A percentile compares a stretch with the other conserved stretches of the same genome.
These are phyloP conservation scores for Cladosporium sp. DNA, from an alignment of 2,329 filamentous ascomycete species.

Conservation along the genomic window DNA sequence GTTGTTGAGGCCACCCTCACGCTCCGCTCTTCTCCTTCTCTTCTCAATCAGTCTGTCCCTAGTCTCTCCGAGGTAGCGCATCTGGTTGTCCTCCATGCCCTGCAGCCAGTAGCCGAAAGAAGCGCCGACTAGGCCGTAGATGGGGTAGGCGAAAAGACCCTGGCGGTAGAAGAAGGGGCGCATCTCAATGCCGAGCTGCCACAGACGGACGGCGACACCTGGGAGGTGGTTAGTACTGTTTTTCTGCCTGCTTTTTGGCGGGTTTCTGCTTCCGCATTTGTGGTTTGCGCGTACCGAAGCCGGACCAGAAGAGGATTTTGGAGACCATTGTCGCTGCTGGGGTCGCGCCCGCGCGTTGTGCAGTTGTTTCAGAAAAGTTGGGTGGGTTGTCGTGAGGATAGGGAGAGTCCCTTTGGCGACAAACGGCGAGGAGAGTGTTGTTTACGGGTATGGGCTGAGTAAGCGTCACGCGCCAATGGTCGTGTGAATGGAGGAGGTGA, in stretches of 20 bases:
- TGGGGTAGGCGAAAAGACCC: constrained; percentile 85
- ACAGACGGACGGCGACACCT: constrained; percentile 90
- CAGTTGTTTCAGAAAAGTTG: not conserved
- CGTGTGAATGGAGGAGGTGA: constrained; percentile 11
- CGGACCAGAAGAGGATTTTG: constrained; percentile 74
- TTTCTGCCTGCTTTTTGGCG: not conserved
- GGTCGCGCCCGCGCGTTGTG: constrained; percentile 12
- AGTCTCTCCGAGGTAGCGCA: constrained; percentile 69
- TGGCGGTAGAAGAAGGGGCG: constrained; percentile 82
- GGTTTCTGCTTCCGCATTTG: not conserved
- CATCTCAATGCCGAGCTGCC: constrained; percentile 98
- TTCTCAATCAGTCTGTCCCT: constrained; percentile 83
- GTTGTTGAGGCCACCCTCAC: constrained; percentile 44
- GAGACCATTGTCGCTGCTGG: constrained; percentile 39
- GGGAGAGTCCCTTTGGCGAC: not conserved
- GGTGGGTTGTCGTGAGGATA: not conserved
- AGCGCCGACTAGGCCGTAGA: constrained; percentile 79
- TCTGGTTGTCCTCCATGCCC: constrained; percentile 80
- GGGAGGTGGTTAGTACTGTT: constrained; percentile 20
- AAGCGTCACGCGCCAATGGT: constrained; percentile 13
- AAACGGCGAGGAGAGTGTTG: not conserved
- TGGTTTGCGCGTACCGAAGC: constrained; percentile 65
- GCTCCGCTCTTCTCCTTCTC: constrained; percentile 69
- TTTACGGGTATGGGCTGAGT: constrained; percentile 4
- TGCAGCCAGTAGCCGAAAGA: constrained; percentile 97